phyloP scores from a whole-genome alignment of 169 alveolate species.

The Eimeria sp. region DNA sequence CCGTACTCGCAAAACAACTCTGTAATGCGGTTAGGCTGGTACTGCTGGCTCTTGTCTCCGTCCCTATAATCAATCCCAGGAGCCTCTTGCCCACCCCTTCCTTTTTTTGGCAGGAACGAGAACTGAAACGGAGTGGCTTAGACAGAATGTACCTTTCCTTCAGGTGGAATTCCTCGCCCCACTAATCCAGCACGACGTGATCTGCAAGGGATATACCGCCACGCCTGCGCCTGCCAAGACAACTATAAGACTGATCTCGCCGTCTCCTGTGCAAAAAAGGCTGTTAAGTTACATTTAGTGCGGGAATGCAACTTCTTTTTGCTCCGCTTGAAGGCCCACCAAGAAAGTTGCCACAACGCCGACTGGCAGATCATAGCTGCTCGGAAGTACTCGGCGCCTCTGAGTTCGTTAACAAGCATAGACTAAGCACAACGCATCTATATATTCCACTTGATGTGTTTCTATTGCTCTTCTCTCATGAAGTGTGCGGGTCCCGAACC shows the following conservation, averaged over 20 bases:
- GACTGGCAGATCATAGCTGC: conserved; percentile 13
- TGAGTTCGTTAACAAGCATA: background rate
- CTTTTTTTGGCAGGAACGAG: background rate
- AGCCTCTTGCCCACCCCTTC: background rate
- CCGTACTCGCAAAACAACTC: background rate
- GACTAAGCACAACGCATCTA: background rate
- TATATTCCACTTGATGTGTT: background rate
- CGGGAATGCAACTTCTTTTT: background rate
- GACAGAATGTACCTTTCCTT: background rate
- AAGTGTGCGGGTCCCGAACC: background rate
- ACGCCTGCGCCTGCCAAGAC: background rate
- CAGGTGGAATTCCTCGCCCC: background rate
- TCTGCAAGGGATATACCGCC: background rate
- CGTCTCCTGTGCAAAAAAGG: background rate
- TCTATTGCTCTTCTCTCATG: background rate
- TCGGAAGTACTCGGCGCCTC: background rate
- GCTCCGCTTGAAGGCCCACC: conserved; percentile 9
- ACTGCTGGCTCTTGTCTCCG: background rate
- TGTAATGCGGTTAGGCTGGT: background rate
- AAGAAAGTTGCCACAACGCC: background rate
- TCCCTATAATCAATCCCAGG: background rate
- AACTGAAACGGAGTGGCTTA: background rate
- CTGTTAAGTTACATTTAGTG: background rate
- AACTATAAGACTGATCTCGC: background rate
- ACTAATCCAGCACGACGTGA: background rate